These are phyloP conservation scores for Bertia moriformis DNA, from an alignment of 2,329 filamentous ascomycete genomes.

Conservation along the genomic window DNA sequence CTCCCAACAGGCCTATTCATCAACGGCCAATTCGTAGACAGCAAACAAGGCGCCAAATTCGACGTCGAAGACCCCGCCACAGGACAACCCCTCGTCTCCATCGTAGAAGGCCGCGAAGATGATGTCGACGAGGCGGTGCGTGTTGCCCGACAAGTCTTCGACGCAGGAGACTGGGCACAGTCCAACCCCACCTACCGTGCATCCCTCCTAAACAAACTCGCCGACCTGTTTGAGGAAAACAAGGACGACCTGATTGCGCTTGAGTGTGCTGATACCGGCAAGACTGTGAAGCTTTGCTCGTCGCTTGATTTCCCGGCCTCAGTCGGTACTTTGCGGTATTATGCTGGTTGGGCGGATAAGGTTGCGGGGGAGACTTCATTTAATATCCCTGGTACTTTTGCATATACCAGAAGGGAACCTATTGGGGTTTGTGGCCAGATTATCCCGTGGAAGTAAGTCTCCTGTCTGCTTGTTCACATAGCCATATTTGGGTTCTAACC, in stretches of 20 bases:
- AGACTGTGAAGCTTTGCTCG: too few relatives aligned
- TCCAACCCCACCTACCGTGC: background rate
- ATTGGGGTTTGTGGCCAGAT: background rate
- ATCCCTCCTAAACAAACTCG: background rate
- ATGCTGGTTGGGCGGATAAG: background rate
- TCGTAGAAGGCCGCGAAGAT: background rate
- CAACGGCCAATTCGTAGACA: background rate
- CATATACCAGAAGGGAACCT: background rate
- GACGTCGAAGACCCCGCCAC: background rate
- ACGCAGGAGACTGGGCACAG: background rate
- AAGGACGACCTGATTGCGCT: background rate
- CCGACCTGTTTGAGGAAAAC: background rate
- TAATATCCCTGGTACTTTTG: background rate
- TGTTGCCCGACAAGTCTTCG: background rate
- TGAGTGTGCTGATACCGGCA: too few relatives aligned
- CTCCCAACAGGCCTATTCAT: background rate
- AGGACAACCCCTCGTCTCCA: background rate
- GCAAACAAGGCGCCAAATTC: background rate
- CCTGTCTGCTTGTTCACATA: too few relatives aligned
- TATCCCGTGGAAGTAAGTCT: conserved; percentile 1
- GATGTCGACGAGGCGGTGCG: background rate
- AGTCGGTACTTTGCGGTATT: background rate
- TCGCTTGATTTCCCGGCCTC: background rate
- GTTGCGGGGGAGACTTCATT: background rate
- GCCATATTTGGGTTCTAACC: too few relatives aligned